Base-by-base conservation (phyloP, 2,329 filamentous ascomycete genomes). In the Blastomyces gilchristii region DNA sequence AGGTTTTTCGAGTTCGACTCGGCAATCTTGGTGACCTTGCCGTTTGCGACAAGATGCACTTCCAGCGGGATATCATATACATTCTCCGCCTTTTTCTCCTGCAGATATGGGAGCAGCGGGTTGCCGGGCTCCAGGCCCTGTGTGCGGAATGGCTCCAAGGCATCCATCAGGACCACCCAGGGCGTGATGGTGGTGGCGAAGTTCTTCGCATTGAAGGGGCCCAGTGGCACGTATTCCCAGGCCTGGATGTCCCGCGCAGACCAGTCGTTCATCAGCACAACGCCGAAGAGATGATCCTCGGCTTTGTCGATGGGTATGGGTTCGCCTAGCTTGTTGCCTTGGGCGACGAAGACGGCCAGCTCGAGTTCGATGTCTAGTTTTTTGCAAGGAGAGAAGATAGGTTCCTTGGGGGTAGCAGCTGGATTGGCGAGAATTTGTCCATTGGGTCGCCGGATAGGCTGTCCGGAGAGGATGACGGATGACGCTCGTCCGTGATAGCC, bases 201-300 rank as follows among this genome's bases (percentile, higher is more conserved):
- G 73, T 92, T 93, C 82, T 95, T 94, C 31, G 85, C 81, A 65
- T 90, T 91, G 77, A 94, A 93, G 0, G 90, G 90, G 0, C 90
- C 90, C 8, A 93, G 77, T 0, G 90, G 90, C 9, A 92, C 82
- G 68, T 92, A 92, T 74, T 95, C 90, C 89, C 89, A 94, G 0
- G 83, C 83, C 72, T 95, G 90, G 59, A 94, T 87, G 69, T 94
- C 90, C 66, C 90, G 80, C 4, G 90, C 90, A 62, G 87, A 90
- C 90, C 90, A 95, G 75, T 95, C 90, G 69, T 95, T 95, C 80
- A 95, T 83, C 63, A 95, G 76, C 0, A 94, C 90, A 34, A 90
- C 81, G 16, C 90, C 90, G 70, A 94, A 94, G 37, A 95, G 81
- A 69, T 86, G 81, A 22, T 89, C 82, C 61, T 87, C 85, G 0